Evolutionary conservation across 495 filamentous ascomycete species (phyloP).

Genomic region (Hyaloscypha finlandica): DNA sequence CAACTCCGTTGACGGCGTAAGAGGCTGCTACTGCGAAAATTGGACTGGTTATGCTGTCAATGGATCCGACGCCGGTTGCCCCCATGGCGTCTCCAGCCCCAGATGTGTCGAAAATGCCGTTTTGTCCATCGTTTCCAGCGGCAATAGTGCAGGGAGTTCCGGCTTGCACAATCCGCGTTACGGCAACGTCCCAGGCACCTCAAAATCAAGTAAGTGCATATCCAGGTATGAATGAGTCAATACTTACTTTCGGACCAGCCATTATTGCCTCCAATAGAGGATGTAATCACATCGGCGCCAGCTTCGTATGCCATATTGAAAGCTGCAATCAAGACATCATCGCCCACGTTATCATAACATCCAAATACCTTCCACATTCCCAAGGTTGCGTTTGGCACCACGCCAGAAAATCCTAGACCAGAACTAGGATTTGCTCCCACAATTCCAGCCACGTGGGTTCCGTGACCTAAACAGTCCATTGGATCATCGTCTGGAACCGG

Average conservation of each 20-base stretch:
- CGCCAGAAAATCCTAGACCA: neutral
- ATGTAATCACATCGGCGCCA: neutral
- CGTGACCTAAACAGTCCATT: conserved; percentile 44
- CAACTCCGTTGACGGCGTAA: neutral
- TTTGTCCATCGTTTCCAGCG: conserved; percentile 43
- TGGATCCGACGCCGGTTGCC: conserved; percentile 35
- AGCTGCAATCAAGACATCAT: neutral
- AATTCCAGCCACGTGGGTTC: conserved; percentile 52
- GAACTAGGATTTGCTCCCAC: conserved; percentile 34
- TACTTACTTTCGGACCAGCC: no score
- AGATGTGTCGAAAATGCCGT: conserved; percentile 30
- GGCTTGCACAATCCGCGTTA: conserved; percentile 39
- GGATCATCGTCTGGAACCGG: conserved; percentile 39
- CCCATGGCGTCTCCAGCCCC: conserved; percentile 31
- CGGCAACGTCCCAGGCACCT: no score
- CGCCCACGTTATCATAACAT: neutral
- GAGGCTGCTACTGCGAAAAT: neutral
- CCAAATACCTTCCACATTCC: neutral
- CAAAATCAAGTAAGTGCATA: no score
- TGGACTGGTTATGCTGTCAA: conserved; percentile 18
- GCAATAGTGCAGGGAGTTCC: conserved; percentile 44
- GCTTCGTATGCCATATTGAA: neutral
- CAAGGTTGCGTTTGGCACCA: neutral
- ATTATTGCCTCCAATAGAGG: neutral
- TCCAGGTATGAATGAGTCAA: no score